These are phyloP conservation scores for Neurospora tetraspora DNA, from an alignment of 495 filamentous ascomycete genomes.

Conservation along the genomic window DNA sequence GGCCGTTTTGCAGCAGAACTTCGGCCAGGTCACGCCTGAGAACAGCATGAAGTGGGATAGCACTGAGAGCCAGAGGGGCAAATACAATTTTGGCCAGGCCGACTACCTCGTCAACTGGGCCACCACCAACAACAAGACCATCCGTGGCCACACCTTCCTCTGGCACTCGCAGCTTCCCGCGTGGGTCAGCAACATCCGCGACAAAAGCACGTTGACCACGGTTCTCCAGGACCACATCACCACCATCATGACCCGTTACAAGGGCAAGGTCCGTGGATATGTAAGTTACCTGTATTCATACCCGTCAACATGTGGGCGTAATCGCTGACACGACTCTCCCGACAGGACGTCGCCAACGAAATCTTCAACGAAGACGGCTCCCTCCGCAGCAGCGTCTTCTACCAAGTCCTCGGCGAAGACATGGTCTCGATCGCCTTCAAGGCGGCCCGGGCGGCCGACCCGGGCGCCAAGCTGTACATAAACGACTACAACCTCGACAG, in stretches of 20 bases:
- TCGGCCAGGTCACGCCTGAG: constrained; percentile 56
- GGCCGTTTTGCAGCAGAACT: constrained; percentile 47
- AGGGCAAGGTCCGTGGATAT: constrained; percentile 53
- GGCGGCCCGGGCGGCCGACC: constrained; percentile 49
- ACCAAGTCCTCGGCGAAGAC: constrained; percentile 46
- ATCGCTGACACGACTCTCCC: background rate
- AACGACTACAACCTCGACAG: constrained; percentile 58
- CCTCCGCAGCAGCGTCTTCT: constrained; percentile 48
- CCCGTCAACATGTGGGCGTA: background rate
- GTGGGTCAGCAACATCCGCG: constrained; percentile 47
- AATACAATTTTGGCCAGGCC: constrained; percentile 41
- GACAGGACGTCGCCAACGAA: constrained; percentile 54
- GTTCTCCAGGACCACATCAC: constrained; percentile 52
- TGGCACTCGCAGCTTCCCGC: constrained; percentile 57
- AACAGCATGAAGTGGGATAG: constrained; percentile 59
- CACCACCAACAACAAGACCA: constrained; percentile 40
- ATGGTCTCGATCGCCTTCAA: constrained; percentile 52
- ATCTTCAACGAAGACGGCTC: constrained; percentile 59
- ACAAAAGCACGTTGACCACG: constrained; percentile 38
- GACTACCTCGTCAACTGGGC: constrained; percentile 56
- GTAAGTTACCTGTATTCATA: constrained; percentile 18
- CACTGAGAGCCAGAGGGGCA: constrained; percentile 35
- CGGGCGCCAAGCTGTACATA: constrained; percentile 53
- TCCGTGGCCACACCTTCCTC: constrained; percentile 54
- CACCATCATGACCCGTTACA: constrained; percentile 46